Percentiles rank a stretch among this genome's conserved stretches.
Conservation (phyloP, 208 protist species). For the Trypanosomatidae sp. region DNA sequence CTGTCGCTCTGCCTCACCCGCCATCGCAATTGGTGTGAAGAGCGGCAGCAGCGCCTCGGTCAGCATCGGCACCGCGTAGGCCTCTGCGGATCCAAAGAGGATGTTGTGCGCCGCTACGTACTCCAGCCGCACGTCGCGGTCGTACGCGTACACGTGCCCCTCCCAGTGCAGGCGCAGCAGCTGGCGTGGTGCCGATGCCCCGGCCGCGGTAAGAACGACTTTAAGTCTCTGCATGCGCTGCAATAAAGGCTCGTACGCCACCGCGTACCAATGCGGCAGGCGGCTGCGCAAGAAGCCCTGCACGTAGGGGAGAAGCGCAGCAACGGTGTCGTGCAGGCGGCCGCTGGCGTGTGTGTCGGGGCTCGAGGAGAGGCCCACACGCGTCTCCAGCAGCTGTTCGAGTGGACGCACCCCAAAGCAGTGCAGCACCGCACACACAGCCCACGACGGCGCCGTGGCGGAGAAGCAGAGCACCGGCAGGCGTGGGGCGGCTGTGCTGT, state of each 20-base stretch:
- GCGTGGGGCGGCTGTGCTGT: conserved; percentile 1
- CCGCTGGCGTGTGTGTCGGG: conserved; percentile 23
- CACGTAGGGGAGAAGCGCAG: conserved; percentile 38
- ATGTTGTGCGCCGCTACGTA: conserved; percentile 74
- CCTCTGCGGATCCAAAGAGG: conserved; percentile 60
- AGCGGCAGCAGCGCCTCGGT: conserved; percentile 43
- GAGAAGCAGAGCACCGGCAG: conserved; percentile 49
- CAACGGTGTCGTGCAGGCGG: conserved; percentile 41
- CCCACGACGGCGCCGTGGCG: conserved; percentile 39
- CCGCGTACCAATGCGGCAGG: conserved; percentile 36
- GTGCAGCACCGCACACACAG: conserved; percentile 41
- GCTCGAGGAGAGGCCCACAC: conserved; percentile 28
- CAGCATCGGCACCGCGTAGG: conserved; percentile 37
- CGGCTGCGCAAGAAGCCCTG: conserved; percentile 34
- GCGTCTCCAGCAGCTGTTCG: conserved; percentile 35
- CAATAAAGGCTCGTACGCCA: conserved; percentile 19
- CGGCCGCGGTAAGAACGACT: conserved; percentile 30
- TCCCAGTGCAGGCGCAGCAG: conserved; percentile 16
- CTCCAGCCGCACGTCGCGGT: conserved; percentile 31
- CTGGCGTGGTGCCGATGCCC: conserved; percentile 3
- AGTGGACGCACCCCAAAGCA: conserved; percentile 43
- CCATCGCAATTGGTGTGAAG: conserved; percentile 30
- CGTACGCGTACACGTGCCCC: conserved; percentile 29
- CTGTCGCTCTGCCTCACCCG: not conserved
- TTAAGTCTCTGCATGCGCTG: conserved; percentile 35